These are phyloP conservation scores for Petunia axillaris DNA, from an alignment of 257 asterid species.

Conservation along the genomic window DNA sequence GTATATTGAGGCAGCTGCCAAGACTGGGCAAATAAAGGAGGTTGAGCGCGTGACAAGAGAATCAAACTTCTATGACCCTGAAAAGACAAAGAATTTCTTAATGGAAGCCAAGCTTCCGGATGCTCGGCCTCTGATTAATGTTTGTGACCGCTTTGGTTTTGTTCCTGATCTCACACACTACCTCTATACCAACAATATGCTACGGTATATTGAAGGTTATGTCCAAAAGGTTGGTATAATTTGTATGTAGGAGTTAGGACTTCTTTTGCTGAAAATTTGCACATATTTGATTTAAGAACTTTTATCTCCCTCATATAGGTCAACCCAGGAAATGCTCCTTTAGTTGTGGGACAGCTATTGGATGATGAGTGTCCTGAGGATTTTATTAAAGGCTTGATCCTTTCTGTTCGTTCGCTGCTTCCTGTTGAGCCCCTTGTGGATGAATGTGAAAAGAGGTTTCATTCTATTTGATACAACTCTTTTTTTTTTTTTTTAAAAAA, in stretches of 20 bases:
- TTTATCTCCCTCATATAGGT: slow-evolving; percentile 56
- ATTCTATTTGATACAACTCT: slow-evolving; percentile 22
- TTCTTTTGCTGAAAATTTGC: neutral
- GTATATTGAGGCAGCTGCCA: slow-evolving; percentile 98
- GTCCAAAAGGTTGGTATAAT: slow-evolving; percentile 82
- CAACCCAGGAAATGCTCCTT: slow-evolving; percentile 97
- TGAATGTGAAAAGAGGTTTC: slow-evolving; percentile 96
- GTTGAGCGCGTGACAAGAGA: slow-evolving; percentile 99
- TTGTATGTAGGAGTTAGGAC: slow-evolving; percentile 3
- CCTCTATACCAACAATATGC: slow-evolving; percentile 92
- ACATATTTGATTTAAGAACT: slow-evolving; percentile 26
- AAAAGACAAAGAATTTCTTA: slow-evolving; percentile 92
- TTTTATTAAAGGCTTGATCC: slow-evolving; percentile 93
- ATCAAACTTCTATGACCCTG: slow-evolving; percentile 95
- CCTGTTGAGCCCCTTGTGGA: slow-evolving; percentile 99
- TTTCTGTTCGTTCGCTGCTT: slow-evolving; percentile 97
- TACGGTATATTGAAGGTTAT: slow-evolving; percentile 98
- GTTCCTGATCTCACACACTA: slow-evolving; percentile 98
- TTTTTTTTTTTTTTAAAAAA: neutral
- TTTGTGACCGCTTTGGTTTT: slow-evolving; percentile 98
- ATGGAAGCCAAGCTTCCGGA: slow-evolving; percentile 99
- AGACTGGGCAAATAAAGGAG: slow-evolving; percentile 99
- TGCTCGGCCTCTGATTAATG: slow-evolving; percentile 96
- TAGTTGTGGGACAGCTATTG: slow-evolving; percentile 97
- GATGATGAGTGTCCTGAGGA: slow-evolving; percentile 99